Evolutionary conservation across 441 rosid genomes (phyloP).

Genomic region (Adansonia gregorii): DNA sequence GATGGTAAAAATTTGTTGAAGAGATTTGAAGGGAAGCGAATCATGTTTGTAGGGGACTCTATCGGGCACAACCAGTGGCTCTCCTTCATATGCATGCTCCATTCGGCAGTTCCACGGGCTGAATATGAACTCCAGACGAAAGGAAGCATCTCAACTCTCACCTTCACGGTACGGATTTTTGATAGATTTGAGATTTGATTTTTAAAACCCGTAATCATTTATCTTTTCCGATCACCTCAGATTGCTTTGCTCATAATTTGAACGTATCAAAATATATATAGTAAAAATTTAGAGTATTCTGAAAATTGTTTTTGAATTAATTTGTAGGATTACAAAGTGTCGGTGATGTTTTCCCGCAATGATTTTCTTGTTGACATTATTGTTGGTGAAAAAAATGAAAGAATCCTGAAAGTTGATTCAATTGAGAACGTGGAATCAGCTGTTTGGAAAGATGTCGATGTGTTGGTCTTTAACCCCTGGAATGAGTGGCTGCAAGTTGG

Average conservation of each 20-base stretch:
- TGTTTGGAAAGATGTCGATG: constrained; percentile 49
- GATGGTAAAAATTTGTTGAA: constrained; percentile 38
- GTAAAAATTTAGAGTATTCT: not conserved
- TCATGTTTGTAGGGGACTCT: constrained; percentile 65
- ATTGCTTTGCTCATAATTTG: not conserved
- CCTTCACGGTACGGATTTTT: constrained; percentile 39
- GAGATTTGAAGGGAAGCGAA: constrained; percentile 41
- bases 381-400: constrained; percentile 28
- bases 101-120: constrained; percentile 34
- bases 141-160: constrained; percentile 44
- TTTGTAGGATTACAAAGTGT: constrained; percentile 23
- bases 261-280: too few relatives aligned
- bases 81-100: constrained; percentile 58
- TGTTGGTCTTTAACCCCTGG: constrained; percentile 69
- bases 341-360: constrained; percentile 25
- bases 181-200: too few relatives aligned
- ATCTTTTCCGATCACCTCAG: too few relatives aligned
- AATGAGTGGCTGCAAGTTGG: constrained; percentile 80
- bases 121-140: constrained; percentile 27
- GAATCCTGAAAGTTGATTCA: constrained; percentile 51
- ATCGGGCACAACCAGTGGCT: constrained; percentile 59
- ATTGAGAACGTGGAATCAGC: constrained; percentile 38
- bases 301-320: not conserved
- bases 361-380: constrained; percentile 27
- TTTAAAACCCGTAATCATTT: too few relatives aligned